Conservation (phyloP, 805 yeast genomes). For the Yarrowia keelungensis region DNA sequence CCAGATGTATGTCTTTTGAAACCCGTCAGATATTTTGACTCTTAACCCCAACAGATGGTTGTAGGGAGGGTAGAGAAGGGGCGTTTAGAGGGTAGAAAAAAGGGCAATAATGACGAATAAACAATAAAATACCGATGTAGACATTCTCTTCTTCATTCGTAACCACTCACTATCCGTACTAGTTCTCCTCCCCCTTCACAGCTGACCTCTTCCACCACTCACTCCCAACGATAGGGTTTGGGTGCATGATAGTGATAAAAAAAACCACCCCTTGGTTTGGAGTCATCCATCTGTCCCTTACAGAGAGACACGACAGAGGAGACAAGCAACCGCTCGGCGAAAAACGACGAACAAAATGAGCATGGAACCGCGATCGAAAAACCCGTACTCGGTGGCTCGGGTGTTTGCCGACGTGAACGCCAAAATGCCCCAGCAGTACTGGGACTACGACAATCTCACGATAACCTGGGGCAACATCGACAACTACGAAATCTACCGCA, state of each 20-base stretch:
- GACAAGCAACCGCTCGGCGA: no score
- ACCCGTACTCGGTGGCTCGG: conserved; percentile 61
- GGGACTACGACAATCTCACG: conserved; percentile 65
- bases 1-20: background rate
- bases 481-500: conserved; percentile 83
- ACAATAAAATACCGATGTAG: no score
- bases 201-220: background rate
- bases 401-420: conserved; percentile 85
- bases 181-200: no score
- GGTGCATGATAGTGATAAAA: conserved; percentile 26
- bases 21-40: background rate
- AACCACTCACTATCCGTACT: no score
- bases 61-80: no score
- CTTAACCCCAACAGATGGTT: conserved; percentile 15
- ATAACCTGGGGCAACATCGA: conserved; percentile 85
- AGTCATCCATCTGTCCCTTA: conserved; percentile 6
- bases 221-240: conserved; percentile 30
- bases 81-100: no score
- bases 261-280: conserved; percentile 6
- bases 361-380: conserved; percentile 39
- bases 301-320: background rate
- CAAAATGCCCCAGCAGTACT: conserved; percentile 76
- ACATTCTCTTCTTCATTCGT: no score
- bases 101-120: no score
- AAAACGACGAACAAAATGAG: background rate